phyloP scores from a whole-genome alignment of 2,329 filamentous ascomycete genomes.

The Clonostachys solani region DNA sequence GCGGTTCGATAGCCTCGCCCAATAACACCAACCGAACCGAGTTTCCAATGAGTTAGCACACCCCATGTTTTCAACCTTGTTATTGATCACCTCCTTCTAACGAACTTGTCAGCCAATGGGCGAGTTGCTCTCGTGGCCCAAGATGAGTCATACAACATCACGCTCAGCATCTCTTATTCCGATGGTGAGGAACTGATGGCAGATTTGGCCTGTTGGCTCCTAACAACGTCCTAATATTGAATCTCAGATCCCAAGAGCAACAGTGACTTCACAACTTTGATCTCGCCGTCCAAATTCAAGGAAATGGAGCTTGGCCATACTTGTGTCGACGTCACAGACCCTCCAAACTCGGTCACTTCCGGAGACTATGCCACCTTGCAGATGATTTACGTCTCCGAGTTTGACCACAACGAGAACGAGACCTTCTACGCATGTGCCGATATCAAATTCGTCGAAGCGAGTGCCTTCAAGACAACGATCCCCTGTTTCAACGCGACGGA shows the following conservation, averaged over 20 bases:
- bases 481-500: constrained; percentile 40
- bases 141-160: constrained; percentile 50
- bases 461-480: constrained; percentile 23
- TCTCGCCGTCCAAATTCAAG: constrained; percentile 24
- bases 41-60: constrained; percentile 42
- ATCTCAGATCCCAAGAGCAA: constrained; percentile 29
- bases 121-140: constrained; percentile 51
- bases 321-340: constrained; percentile 30
- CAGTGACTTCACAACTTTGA: constrained; percentile 32
- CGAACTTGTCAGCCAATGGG: constrained; percentile 37
- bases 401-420: constrained; percentile 33
- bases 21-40: constrained; percentile 38
- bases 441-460: constrained; percentile 32
- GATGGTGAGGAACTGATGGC: constrained; percentile 28
- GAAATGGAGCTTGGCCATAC: constrained; percentile 39
- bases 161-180: constrained; percentile 47
- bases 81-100: no score
- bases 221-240: neutral
- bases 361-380: constrained; percentile 44
- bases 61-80: no score
- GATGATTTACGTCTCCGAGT: constrained; percentile 40
- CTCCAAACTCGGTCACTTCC: constrained; percentile 22
- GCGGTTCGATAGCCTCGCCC: constrained; percentile 43
- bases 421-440: constrained; percentile 47
- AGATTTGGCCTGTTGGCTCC: no score